Evolutionary conservation across 306 rosid genomes (phyloP), one percentile per base, ranked within the genome.

Genomic region (Lithocarpus polystachyus): DNA sequence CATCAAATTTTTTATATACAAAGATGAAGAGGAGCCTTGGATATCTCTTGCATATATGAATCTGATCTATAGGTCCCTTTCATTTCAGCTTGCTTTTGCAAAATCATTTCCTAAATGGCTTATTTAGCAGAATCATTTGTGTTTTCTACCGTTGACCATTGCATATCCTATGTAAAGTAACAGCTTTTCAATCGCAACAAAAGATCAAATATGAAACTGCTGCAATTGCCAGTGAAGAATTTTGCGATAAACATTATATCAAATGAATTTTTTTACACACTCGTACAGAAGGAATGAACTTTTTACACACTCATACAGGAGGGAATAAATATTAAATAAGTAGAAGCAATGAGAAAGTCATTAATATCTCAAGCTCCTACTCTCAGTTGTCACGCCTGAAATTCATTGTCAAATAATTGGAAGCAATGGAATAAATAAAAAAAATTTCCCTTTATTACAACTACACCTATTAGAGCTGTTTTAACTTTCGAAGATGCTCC

Each of bases 401-500:
- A 82, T 81, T 73, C 72, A 43, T 22, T 78, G 87, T 86, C 72
- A 86, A 61, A 87, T 77, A 79, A 81, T 82, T 56, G 64, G 83
- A 80, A 85, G 75, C 75, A 83, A 81, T 72, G 59, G 54, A 19
- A 79, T 75, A 79, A 80, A 74, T 84, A 31, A 55, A 74, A 74
- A 73, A 77, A 72, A 82, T 68, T 56, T 15, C 15, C 33, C 29
- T 11, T 60, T 77, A 77, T 82, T 75, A 83, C 75, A 77, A 64
- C 77, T 81, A 48, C 68, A 52, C 81, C 77, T 71, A 74, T 88
- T 78, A 87, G 72, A 79, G 74, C 82, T 87, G 93, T 84, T 91
- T 92, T 73, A 86, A 54, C 86, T 88, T 91, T 3, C 88, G 87
- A 76, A 96, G 97, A 90, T 89, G 97, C 84, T 89, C 98, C 88